Percentiles rank a stretch among this genome's conserved stretches.
These are phyloP conservation scores for Epichloe coenophiala DNA, from an alignment of 2,329 filamentous ascomycete genomes.

Conservation along the genomic window DNA sequence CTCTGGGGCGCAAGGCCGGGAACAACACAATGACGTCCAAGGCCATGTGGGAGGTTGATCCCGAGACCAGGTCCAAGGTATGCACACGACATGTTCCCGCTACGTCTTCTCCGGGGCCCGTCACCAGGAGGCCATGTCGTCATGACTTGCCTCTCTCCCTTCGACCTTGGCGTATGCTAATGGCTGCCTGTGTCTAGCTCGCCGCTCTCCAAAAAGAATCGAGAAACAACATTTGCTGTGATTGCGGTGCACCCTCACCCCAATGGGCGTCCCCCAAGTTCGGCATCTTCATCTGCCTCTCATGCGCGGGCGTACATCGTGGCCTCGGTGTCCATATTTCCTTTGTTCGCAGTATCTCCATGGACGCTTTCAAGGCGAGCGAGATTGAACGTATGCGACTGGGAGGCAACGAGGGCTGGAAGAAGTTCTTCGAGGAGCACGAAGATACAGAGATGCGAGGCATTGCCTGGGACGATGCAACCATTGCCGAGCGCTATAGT, in stretches of 20 bases:
- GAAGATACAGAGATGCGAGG: conserved; percentile 52
- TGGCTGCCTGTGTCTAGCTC: conserved; percentile 43
- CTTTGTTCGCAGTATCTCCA: conserved; percentile 93
- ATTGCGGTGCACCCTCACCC: conserved; percentile 88
- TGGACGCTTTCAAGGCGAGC: conserved; percentile 92
- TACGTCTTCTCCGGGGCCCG: neutral
- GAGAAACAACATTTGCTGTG: conserved; percentile 82
- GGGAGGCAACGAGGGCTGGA: conserved; percentile 82
- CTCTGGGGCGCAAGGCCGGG: conserved; percentile 1
- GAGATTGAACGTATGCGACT: conserved; percentile 91
- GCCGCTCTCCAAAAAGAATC: conserved; percentile 82
- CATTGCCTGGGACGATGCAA: conserved; percentile 69
- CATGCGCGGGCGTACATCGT: conserved; percentile 87
- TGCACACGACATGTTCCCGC: conserved; percentile 9
- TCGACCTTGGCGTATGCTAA: neutral
- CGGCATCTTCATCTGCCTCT: conserved; percentile 95
- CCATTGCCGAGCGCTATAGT: conserved; percentile 81
- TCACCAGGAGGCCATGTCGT: conserved; percentile 2
- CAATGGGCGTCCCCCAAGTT: conserved; percentile 99
- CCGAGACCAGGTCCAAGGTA: conserved; percentile 92
- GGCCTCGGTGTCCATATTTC: conserved; percentile 95
- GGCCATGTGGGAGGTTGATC: conserved; percentile 96
- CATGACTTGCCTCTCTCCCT: neutral
- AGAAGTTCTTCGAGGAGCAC: conserved; percentile 70
- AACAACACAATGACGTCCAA: conserved; percentile 45